A percentile compares a stretch with the other conserved stretches of the same genome.
Conservation (phyloP, 371 early-diverging fungal genomes). For the Coemansia sp. region DNA sequence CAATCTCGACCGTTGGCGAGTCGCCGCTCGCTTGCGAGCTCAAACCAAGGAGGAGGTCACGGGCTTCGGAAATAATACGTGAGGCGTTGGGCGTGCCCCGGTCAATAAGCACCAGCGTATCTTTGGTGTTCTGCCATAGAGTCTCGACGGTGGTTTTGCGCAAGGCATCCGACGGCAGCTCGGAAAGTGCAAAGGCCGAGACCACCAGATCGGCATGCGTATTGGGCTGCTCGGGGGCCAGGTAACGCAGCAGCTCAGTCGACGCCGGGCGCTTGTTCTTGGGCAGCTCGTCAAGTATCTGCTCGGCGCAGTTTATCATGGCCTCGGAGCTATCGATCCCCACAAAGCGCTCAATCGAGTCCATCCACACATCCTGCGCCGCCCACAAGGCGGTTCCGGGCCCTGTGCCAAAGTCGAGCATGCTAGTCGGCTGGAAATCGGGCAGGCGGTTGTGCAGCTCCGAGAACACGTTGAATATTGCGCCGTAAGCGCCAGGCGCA, state of each 20-base stretch:
- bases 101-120: slow-evolving; percentile 81
- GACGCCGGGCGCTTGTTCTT: background rate
- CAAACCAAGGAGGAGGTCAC: slow-evolving; percentile 62
- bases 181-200: slow-evolving; percentile 72
- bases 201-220: slow-evolving; percentile 68
- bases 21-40: slow-evolving; percentile 30
- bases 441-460: slow-evolving; percentile 65
- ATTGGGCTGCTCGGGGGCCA: slow-evolving; percentile 53
- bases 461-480: slow-evolving; percentile 62
- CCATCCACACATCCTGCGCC: slow-evolving; percentile 60
- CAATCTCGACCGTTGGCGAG: background rate
- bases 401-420: slow-evolving; percentile 86
- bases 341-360: slow-evolving; percentile 32
- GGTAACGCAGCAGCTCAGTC: slow-evolving; percentile 64
- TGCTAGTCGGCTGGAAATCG: slow-evolving; percentile 59
- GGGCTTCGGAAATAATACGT: slow-evolving; percentile 65
- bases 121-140: slow-evolving; percentile 76
- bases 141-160: slow-evolving; percentile 67
- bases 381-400: slow-evolving; percentile 89
- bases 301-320: slow-evolving; percentile 75
- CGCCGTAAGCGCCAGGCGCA: slow-evolving; percentile 68
- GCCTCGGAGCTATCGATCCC: slow-evolving; percentile 79
- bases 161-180: slow-evolving; percentile 65
- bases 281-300: slow-evolving; percentile 23
- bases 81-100: slow-evolving; percentile 84